These are phyloP conservation scores for Annulohypoxylon truncatum DNA, from an alignment of 2,329 filamentous ascomycete genomes.

Conservation along the genomic window DNA sequence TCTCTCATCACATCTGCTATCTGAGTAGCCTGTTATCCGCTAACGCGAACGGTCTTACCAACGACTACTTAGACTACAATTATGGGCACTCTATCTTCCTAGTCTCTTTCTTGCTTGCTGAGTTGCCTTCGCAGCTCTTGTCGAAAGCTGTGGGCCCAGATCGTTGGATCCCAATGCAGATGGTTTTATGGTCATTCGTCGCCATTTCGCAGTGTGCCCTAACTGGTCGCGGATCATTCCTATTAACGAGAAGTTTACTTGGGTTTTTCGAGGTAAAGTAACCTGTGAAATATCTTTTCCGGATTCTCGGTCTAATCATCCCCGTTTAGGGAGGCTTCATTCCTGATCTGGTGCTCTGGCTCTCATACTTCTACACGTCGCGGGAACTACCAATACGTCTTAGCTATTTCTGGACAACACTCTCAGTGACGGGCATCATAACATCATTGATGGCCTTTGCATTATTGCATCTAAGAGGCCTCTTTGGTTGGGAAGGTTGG, in stretches of 20 bases:
- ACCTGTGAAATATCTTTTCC: background rate
- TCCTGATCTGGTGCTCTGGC: conserved; percentile 50
- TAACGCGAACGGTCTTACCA: background rate
- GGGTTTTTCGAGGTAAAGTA: conserved; percentile 45
- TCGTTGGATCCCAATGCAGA: conserved; percentile 50
- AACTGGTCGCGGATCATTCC: conserved; percentile 43
- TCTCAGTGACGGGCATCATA: conserved; percentile 50
- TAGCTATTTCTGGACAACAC: conserved; percentile 55
- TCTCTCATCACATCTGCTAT: background rate
- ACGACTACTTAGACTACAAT: conserved; percentile 58
- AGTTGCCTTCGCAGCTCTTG: conserved; percentile 70
- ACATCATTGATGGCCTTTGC: conserved; percentile 54
- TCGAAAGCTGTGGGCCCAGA: conserved; percentile 61
- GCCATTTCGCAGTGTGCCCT: conserved; percentile 46
- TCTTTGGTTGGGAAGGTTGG: conserved; percentile 54
- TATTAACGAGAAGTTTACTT: conserved; percentile 43
- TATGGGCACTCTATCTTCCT: conserved; percentile 66
- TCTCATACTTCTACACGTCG: conserved; percentile 52
- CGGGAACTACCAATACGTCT: conserved; percentile 55
- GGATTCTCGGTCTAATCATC: conserved; percentile 8
- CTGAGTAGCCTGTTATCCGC: too few species aligned
- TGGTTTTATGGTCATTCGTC: conserved; percentile 49
- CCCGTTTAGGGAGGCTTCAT: conserved; percentile 50
- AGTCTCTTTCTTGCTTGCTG: conserved; percentile 65
- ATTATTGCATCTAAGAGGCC: conserved; percentile 53